These are phyloP conservation scores for Primulina tabacum DNA, from an alignment of 257 asterid species.

Conservation along the genomic window DNA sequence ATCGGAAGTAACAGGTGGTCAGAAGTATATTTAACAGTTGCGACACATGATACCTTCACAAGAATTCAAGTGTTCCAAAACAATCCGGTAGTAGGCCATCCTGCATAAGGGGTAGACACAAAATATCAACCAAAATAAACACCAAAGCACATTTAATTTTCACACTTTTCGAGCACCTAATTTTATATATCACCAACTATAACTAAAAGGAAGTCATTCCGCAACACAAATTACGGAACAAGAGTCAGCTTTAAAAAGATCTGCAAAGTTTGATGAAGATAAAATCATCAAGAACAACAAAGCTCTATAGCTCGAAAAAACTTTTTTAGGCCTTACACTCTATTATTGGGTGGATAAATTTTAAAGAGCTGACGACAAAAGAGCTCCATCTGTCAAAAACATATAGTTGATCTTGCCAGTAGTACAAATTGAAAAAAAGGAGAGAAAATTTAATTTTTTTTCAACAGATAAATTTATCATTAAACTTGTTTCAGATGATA, in stretches of 20 bases:
- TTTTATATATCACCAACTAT: neutral
- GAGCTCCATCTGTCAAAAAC: neutral
- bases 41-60: conserved; percentile 4
- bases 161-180: neutral
- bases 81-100: conserved; percentile 26
- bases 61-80: conserved; percentile 25
- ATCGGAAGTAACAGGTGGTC: conserved; percentile 23
- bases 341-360: neutral
- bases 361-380: neutral
- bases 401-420: neutral
- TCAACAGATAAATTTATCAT: too few species aligned
- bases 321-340: neutral
- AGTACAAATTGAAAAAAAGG: neutral
- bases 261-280: neutral
- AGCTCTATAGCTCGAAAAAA: too few species aligned
- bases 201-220: neutral
- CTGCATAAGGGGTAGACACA: conserved; percentile 21
- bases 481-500: neutral
- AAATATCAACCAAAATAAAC: neutral
- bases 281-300: neutral
- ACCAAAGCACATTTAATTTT: neutral
- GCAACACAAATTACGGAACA: neutral
- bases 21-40: conserved; percentile 21
- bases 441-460: neutral
- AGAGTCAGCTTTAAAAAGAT: neutral